A percentile compares a stretch with the other conserved stretches of the same genome.
These are phyloP conservation scores for Diaporthe sp. DNA, from an alignment of 2,329 filamentous ascomycete species.

Conservation along the genomic window DNA sequence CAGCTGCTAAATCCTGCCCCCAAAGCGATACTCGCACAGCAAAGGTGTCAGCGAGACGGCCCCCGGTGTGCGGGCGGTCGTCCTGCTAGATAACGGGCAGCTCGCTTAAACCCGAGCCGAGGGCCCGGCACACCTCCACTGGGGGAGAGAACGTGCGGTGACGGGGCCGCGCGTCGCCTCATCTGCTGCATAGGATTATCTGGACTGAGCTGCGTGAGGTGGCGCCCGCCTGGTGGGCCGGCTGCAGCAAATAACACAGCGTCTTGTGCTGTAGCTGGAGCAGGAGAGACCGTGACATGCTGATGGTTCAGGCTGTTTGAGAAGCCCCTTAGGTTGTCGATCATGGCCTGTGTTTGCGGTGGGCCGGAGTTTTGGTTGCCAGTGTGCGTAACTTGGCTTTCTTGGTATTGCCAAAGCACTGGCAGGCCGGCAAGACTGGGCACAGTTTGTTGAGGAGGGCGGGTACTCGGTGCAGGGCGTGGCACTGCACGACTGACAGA, in stretches of 20 bases:
- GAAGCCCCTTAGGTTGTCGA: conserved; percentile 6
- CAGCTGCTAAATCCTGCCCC: not conserved
- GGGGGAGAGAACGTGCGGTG: not conserved
- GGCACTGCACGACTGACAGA: not conserved
- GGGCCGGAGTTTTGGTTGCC: conserved; percentile 9
- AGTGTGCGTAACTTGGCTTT: conserved; percentile 18
- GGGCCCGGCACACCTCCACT: not conserved
- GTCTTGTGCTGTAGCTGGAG: not conserved
- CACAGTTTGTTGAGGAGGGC: not conserved
- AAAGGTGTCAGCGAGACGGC: not conserved
- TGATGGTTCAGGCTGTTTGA: conserved; percentile 8
- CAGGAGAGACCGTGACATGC: not conserved
- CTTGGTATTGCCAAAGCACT: conserved; percentile 12
- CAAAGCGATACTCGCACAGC: not conserved
- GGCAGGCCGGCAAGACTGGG: not conserved
- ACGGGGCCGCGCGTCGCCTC: conserved; percentile 21
- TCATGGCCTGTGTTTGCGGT: conserved; percentile 3
- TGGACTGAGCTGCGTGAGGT: not conserved
- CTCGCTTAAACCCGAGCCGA: not conserved
- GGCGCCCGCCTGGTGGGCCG: conserved; percentile 2
- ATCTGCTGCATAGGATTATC: not conserved
- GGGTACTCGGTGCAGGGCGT: not conserved
- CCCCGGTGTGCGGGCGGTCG: not conserved
- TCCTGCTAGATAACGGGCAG: not conserved
- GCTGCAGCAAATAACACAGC: not conserved